Evolutionary conservation across 1,284 basidiomycete species (phyloP), one percentile per base, ranked within the genome.

Genomic region (Tetrapyrgos nigripes): DNA sequence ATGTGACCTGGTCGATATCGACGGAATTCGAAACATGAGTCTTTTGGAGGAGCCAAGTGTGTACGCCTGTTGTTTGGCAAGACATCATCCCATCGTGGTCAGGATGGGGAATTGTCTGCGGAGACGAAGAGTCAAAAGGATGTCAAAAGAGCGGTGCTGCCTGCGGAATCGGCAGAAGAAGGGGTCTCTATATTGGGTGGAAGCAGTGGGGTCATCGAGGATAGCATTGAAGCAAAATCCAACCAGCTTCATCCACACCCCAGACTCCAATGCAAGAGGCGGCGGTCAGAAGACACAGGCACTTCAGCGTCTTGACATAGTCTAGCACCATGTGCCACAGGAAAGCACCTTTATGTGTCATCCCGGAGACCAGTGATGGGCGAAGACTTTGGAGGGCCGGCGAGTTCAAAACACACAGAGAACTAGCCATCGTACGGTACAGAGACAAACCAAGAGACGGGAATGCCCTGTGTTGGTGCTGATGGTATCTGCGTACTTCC

Each of bases 271-370:
- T 65, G 91, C 86, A 96, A 89, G 51, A 96, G 78, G 71, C 98
- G 96, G 1, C 93, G 89, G 2, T 77, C 73, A 69, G 87, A 89
- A 51, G 76, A 75, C 46, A 94, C 77, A 83, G 53, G 48, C 79
- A 79, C 43, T 85, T 84, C 33, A 97, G 79, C 0, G 91, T 83
- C 70, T 96, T 95, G 59, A 90, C 80, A 70, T 95, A 97, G 70
- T 95, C 87, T 59, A 93, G 74, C 2, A 91, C 87, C 4, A 95
- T 81, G 0, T 87, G 86, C 5, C 79, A 68, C 53, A 91, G 82
- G 8, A 97, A 78, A 45, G 81, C 66, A 26, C 82, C 81, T 11
- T 81, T 75, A 63, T 86, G 71, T 11, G 86, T 78, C 59, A 94
- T 80, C 58, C 83, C 83, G 56, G 87, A 83, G 3, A 80, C 74